Evolutionary conservation across 2,329 filamentous ascomycete genomes (phyloP).

Genomic region (Gnomoniopsis sp.): DNA sequence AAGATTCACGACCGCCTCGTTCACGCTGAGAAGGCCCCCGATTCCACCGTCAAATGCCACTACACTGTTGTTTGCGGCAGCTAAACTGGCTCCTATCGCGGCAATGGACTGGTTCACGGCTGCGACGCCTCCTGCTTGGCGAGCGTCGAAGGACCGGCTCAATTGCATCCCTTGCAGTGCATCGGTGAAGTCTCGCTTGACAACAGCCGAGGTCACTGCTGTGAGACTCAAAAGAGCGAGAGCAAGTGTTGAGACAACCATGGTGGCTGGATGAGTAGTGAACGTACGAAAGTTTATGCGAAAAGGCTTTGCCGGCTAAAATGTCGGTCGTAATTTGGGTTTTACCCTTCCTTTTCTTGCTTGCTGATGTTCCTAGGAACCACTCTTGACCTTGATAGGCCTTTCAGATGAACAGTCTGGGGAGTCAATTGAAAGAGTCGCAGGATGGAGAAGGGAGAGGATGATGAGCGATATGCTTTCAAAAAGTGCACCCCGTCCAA

Average conservation of each 20-base stretch:
- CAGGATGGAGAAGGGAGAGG: no score
- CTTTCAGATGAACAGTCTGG: no score
- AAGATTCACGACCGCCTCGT: conserved; percentile 1
- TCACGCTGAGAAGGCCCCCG: conserved; percentile 6
- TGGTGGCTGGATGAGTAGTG: not conserved
- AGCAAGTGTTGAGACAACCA: not conserved
- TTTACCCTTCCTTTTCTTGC: not conserved
- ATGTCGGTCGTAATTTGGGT: not conserved
- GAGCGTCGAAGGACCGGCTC: not conserved
- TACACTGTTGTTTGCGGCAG: not conserved
- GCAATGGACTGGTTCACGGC: not conserved
- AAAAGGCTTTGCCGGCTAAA: not conserved
- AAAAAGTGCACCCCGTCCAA: no score
- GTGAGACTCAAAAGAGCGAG: not conserved
- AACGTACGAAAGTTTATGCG: not conserved
- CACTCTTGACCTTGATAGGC: no score
- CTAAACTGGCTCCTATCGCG: not conserved
- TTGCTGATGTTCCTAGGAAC: not conserved
- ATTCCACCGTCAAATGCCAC: not conserved
- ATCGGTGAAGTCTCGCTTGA: not conserved
- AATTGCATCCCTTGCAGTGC: not conserved
- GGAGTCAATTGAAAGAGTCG: no score
- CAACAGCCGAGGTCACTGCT: not conserved
- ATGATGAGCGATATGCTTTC: no score
- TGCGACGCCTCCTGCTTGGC: not conserved